These are phyloP conservation scores for Jimgerdemannia lactiflua DNA, from an alignment of 192 early-diverging fungal species.

Conservation along the genomic window DNA sequence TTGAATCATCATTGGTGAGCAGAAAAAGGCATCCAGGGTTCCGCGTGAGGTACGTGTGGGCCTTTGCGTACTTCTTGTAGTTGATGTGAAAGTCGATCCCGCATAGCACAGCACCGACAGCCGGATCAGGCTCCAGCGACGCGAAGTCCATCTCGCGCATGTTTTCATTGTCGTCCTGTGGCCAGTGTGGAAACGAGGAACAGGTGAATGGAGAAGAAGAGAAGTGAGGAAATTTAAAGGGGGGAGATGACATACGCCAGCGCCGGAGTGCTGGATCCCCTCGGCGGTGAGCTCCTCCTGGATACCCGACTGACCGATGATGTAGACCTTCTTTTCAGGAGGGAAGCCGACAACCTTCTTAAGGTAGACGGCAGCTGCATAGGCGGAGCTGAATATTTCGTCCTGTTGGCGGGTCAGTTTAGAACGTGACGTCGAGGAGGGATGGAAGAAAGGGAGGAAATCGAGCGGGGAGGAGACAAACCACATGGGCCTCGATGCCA, in stretches of 20 bases:
- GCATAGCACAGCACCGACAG: slow-evolving; percentile 87
- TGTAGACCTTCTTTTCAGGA: slow-evolving; percentile 85
- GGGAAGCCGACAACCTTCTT: slow-evolving; percentile 80
- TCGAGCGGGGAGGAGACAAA: slow-evolving; percentile 21
- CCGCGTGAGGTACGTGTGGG: slow-evolving; percentile 76
- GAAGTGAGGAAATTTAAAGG: background rate
- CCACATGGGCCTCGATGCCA: slow-evolving; percentile 72
- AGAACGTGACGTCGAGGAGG: background rate
- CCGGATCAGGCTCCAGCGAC: slow-evolving; percentile 52
- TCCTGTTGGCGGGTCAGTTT: slow-evolving; percentile 40
- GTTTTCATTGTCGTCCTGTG: slow-evolving; percentile 42
- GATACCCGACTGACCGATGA: slow-evolving; percentile 89
- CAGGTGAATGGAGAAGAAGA: background rate
- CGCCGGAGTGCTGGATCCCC: slow-evolving; percentile 66
- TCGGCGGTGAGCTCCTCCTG: slow-evolving; percentile 77
- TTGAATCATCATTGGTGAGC: slow-evolving; percentile 91
- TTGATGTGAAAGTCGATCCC: slow-evolving; percentile 93
- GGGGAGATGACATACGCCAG: slow-evolving; percentile 26
- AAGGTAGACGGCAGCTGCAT: slow-evolving; percentile 91
- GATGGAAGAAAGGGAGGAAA: background rate
- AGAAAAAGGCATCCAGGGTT: slow-evolving; percentile 79
- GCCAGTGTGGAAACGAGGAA: background rate
- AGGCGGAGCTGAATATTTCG: slow-evolving; percentile 93
- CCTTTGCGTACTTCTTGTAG: slow-evolving; percentile 91
- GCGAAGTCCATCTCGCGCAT: slow-evolving; percentile 49